These are phyloP conservation scores for Teunomyces lycoperdinae DNA, from an alignment of 805 yeast genomes.

Conservation along the genomic window DNA sequence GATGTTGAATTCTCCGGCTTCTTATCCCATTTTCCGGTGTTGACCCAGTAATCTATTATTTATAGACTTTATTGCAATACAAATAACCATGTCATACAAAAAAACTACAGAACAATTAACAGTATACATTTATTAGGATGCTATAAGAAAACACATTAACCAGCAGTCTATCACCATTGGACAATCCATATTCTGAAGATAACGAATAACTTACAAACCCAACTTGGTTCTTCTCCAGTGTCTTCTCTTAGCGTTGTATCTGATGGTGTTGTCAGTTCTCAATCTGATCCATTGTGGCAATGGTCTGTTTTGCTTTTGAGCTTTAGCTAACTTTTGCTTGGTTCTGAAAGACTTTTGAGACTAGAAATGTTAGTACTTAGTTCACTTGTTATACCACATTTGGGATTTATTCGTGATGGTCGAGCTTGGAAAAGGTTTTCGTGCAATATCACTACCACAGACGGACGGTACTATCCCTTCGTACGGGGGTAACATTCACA, in stretches of 20 bases:
- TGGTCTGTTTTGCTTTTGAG: constrained; percentile 98
- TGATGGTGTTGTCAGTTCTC: constrained; percentile 95
- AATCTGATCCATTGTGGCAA: constrained; percentile 99
- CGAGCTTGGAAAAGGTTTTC: no score
- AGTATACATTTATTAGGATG: constrained; percentile 4
- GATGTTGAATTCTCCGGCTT: background rate
- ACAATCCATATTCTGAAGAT: constrained; percentile 6
- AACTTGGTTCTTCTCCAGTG: constrained; percentile 99
- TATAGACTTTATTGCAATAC: background rate
- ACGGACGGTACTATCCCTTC: no score
- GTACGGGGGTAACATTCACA: no score
- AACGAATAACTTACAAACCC: constrained; percentile 63
- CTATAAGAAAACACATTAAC: constrained; percentile 3
- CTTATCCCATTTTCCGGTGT: no score
- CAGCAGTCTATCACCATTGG: constrained; percentile 3
- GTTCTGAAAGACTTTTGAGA: constrained; percentile 94
- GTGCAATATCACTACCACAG: no score
- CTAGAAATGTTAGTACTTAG: constrained; percentile 42
- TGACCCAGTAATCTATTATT: background rate
- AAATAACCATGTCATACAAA: background rate
- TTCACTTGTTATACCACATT: background rate
- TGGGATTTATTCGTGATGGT: no score
- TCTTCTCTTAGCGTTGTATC: constrained; percentile 99
- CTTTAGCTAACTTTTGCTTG: constrained; percentile 99
- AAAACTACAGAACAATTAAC: background rate